Evolutionary conservation across 805 yeast species (phyloP), one percentile per base, ranked within the genome.

Genomic region (Ogataea allantospora): DNA sequence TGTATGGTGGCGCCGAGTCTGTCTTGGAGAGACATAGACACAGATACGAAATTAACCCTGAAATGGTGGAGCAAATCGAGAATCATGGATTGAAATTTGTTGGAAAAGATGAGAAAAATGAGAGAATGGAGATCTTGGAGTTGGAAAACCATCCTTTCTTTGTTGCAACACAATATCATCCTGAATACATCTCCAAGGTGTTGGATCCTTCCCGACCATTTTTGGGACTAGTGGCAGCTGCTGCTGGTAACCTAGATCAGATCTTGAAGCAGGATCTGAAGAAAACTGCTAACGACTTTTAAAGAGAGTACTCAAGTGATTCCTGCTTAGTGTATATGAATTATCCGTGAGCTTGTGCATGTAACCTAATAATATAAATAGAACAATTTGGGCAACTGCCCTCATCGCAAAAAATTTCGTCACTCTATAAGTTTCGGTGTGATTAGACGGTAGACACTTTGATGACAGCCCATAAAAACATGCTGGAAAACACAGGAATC

Each of bases 141-240:
- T 70, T 88, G 53, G 77, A 80, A 46, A 79, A 77, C 59, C 97
- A 89, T 65, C 93, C 93, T 56, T 93, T 82, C 69, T 89, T 67
- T 57, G 95, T 88, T 53, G 99, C 91, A 48, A 85, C 97, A 22
- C 99, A 93, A 72, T 93, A 89, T 69, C 99, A 93, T 63, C 99
- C 99, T 22, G 99, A 93, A 70, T 93, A 93, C 65, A 74, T 89
- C 50, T 88, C 98, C 33, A 88, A 95, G 67, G 99, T 95, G 18
- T 75, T 93, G 60, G 95, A 88, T 54, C 99, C 99, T 38, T 89
- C 97, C 18, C 78, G 85, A 63, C 99, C 99, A 38, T 87, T 93
- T 70, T 75, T 93, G 60, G 99, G 99, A 38, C 76, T 93, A 51
- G 85, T 93, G 43, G 97, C 98, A 36, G 98, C 99, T 13, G 70